Conservation (phyloP, 257 asterid species). For the Gynochthodes officinalis region DNA sequence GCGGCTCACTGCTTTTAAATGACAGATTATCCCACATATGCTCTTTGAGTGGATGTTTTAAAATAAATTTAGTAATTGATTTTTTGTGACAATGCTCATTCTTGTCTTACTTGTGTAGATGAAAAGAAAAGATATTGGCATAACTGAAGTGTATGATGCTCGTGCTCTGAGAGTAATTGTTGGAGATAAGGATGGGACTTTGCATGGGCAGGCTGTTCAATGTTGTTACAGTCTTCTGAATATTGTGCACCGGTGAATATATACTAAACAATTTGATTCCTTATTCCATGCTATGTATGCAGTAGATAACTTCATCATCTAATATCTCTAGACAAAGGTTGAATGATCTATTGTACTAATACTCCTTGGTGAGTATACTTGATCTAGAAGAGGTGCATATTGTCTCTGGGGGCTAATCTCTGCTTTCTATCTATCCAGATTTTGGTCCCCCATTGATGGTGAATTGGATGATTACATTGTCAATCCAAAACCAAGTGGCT, state of each 20-base stretch:
- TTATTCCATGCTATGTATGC: conserved; percentile 9
- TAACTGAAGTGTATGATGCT: conserved; percentile 79
- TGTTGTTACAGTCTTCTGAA: conserved; percentile 91
- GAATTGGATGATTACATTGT: conserved; percentile 92
- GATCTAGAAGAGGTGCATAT: background rate
- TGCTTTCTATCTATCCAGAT: conserved; percentile 40
- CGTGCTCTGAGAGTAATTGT: conserved; percentile 93
- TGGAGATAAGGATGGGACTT: conserved; percentile 89
- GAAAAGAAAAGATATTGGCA: conserved; percentile 84
- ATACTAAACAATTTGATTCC: conserved; percentile 7
- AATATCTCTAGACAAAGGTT: background rate
- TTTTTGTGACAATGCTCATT: conserved; percentile 20
- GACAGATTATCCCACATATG: conserved; percentile 16
- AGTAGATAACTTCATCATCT: conserved; percentile 15
- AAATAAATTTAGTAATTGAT: background rate
- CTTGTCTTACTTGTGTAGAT: conserved; percentile 46
- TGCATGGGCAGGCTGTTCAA: conserved; percentile 93
- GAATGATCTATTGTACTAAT: background rate
- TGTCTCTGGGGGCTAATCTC: conserved; percentile 14
- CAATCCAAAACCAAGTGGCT: conserved; percentile 98
- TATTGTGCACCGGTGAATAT: conserved; percentile 74
- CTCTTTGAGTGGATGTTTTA: conserved; percentile 8
- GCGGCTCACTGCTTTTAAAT: conserved; percentile 15
- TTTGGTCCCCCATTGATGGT: conserved; percentile 94
- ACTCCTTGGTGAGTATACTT: background rate